A percentile compares a stretch with the other conserved stretches of the same genome.
phyloP scores from a whole-genome alignment of 176 grass and related monocot genomes.

The Pontederia paniculata region DNA sequence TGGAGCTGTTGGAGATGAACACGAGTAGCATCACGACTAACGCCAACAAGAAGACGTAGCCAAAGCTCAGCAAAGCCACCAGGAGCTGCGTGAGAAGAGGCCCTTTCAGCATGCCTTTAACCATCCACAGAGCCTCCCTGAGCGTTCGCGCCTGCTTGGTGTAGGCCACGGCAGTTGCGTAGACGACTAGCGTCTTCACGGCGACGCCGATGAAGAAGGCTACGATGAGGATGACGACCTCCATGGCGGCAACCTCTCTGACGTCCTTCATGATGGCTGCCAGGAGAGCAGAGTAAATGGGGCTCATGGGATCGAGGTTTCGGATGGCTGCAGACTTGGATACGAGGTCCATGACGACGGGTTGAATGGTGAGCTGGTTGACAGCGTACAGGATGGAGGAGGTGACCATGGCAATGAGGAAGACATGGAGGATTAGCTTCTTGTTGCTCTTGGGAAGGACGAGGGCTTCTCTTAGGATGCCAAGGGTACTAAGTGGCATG shows the following conservation, averaged over 20 bases:
- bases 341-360: too few relatives aligned
- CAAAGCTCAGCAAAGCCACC: neutral
- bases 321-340: too few relatives aligned
- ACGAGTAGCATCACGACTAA: neutral
- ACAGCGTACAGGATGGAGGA: too few relatives aligned
- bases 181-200: slow-evolving; percentile 4
- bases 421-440: too few relatives aligned
- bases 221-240: slow-evolving; percentile 14
- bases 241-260: neutral
- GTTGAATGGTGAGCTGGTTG: too few relatives aligned
- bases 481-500: too few relatives aligned
- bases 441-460: too few relatives aligned
- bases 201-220: neutral
- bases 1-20: neutral
- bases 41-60: neutral
- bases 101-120: slow-evolving; percentile 18
- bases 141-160: slow-evolving; percentile 11
- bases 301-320: slow-evolving; percentile 17
- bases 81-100: slow-evolving; percentile 20
- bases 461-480: too few relatives aligned
- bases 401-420: too few relatives aligned
- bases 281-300: slow-evolving; percentile 5
- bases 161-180: slow-evolving; percentile 6
- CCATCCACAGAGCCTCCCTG: slow-evolving; percentile 5
- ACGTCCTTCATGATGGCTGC: neutral